Evolutionary conservation across 805 yeast genomes (phyloP).

Genomic region (Wickerhamiella siamensis): DNA sequence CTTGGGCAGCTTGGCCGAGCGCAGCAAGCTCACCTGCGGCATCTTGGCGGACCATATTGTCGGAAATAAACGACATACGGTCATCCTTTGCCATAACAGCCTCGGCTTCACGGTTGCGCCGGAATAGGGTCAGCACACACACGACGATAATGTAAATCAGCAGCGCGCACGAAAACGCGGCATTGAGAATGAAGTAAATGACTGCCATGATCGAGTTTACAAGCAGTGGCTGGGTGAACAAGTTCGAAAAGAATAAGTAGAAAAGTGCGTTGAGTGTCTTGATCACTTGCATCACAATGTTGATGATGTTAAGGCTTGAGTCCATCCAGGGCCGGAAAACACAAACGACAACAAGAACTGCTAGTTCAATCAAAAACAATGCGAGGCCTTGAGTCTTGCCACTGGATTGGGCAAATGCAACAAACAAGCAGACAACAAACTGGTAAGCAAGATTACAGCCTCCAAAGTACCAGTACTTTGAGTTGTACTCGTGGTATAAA

Average conservation of each 20-base stretch:
- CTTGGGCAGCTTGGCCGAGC: conserved; percentile 68
- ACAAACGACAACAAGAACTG: conserved; percentile 50
- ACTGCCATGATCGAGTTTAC: conserved; percentile 85
- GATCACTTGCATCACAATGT: conserved; percentile 58
- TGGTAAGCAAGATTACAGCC: conserved; percentile 44
- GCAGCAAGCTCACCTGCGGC: conserved; percentile 39
- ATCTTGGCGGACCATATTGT: conserved; percentile 28
- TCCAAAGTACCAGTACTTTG: conserved; percentile 74
- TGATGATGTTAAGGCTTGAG: conserved; percentile 64
- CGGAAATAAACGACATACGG: conserved; percentile 59
- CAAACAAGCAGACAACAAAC: conserved; percentile 54
- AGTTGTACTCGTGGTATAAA: conserved; percentile 78
- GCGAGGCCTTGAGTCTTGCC: conserved; percentile 74
- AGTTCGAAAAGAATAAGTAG: conserved; percentile 71
- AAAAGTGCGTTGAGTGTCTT: conserved; percentile 67
- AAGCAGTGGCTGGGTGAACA: conserved; percentile 65
- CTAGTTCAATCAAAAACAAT: conserved; percentile 61
- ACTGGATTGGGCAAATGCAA: conserved; percentile 63
- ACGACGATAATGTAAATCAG: conserved; percentile 57
- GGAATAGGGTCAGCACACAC: conserved; percentile 44
- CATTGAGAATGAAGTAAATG: conserved; percentile 76
- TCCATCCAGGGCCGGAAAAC: conserved; percentile 64
- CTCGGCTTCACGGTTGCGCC: conserved; percentile 80
- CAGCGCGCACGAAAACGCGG: conserved; percentile 68
- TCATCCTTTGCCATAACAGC: conserved; percentile 84